phyloP scores from a whole-genome alignment of 2,329 filamentous ascomycete genomes.

The Trichoderma asperellum region DNA sequence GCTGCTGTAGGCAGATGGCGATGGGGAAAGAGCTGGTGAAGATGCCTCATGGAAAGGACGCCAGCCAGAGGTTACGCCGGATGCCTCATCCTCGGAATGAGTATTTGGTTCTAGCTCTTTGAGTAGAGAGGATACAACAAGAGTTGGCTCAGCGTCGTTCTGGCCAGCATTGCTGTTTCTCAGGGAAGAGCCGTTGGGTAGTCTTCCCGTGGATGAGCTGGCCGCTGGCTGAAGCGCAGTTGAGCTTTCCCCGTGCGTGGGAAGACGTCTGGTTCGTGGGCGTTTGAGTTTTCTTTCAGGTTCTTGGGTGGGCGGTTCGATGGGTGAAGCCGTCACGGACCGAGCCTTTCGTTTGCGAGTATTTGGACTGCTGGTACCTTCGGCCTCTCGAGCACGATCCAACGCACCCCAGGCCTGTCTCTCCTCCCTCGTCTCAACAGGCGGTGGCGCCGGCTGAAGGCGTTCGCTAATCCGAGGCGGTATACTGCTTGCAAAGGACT shows the following conservation, averaged over 20 bases:
- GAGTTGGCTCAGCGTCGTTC: slow-evolving; percentile 66
- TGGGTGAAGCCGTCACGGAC: slow-evolving; percentile 72
- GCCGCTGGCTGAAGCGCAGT: slow-evolving; percentile 40
- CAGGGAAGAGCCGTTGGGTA: slow-evolving; percentile 33
- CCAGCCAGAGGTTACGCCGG: slow-evolving; percentile 36
- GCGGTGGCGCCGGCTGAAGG: slow-evolving; percentile 61
- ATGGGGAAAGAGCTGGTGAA: slow-evolving; percentile 70
- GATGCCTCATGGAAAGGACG: slow-evolving; percentile 44
- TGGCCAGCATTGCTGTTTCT: slow-evolving; percentile 34
- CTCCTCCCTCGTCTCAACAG: slow-evolving; percentile 74
- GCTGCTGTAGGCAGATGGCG: slow-evolving; percentile 66
- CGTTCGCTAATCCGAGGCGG: slow-evolving; percentile 63
- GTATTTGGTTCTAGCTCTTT: slow-evolving; percentile 79
- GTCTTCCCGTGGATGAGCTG: slow-evolving; percentile 37
- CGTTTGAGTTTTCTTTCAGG: slow-evolving; percentile 85
- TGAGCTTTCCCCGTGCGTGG: slow-evolving; percentile 53
- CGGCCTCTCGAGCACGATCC: slow-evolving; percentile 77
- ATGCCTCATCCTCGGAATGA: slow-evolving; percentile 59
- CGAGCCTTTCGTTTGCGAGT: slow-evolving; percentile 73
- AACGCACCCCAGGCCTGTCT: slow-evolving; percentile 87
- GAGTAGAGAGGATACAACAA: slow-evolving; percentile 82
- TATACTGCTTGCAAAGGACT: slow-evolving; percentile 69
- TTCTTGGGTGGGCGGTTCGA: slow-evolving; percentile 64
- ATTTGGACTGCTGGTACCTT: slow-evolving; percentile 53
- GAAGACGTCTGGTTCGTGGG: slow-evolving; percentile 74